phyloP scores from a whole-genome alignment of 1,139 yeast species.

The Suhomyces chickasaworum region DNA sequence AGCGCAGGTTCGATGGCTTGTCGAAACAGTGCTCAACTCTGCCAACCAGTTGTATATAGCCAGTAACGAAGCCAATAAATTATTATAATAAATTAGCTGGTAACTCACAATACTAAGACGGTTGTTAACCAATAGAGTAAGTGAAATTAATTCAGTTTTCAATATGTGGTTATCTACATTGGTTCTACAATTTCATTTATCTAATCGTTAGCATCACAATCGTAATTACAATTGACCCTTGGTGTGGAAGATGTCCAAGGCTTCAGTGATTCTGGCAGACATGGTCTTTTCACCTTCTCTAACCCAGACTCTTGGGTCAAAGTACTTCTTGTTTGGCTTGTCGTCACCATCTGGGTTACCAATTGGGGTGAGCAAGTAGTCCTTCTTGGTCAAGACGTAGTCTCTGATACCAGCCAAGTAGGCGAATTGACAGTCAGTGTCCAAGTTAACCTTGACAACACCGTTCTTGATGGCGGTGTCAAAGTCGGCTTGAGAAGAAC shows the following conservation, averaged over 20 bases:
- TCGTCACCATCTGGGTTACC: conserved; percentile 99
- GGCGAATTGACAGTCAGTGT: conserved; percentile 98
- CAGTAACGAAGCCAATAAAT: background rate
- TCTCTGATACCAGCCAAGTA: conserved; percentile 97
- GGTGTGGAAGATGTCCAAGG: conserved; percentile 86
- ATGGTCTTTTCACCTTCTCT: conserved; percentile 99
- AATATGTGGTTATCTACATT: background rate
- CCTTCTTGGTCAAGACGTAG: conserved; percentile 94
- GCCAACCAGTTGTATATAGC: background rate
- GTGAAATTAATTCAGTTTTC: too few species aligned
- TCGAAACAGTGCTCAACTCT: background rate
- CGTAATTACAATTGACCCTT: conserved; percentile 54
- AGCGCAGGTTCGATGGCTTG: background rate
- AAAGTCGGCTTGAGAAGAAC: conserved; percentile 90
- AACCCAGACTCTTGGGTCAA: conserved; percentile 99
- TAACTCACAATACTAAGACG: background rate
- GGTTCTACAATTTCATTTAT: background rate
- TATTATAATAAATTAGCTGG: background rate
- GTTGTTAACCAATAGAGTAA: too few species aligned
- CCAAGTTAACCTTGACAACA: conserved; percentile 98
- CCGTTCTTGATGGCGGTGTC: conserved; percentile 89
- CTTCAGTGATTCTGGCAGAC: conserved; percentile 80
- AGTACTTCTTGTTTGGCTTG: conserved; percentile 98
- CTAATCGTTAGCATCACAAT: conserved; percentile 6
- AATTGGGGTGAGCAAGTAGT: conserved; percentile 81